phyloP scores from a whole-genome alignment of 2,329 filamentous ascomycete species.

The Cryphonectria parasitica region DNA sequence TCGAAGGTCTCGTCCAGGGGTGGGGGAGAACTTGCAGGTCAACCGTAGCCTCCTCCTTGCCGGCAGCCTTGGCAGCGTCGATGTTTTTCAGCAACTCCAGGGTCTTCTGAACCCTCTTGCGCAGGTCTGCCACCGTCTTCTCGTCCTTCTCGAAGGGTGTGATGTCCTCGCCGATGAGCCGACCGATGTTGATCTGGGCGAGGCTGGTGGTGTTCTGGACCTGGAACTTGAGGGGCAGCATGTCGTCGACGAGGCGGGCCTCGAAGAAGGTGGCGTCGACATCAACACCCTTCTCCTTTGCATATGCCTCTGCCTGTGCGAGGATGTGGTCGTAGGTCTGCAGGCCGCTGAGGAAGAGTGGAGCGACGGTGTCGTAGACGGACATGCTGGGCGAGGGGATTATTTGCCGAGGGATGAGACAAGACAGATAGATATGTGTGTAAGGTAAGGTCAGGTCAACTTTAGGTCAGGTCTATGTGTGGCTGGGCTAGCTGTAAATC shows the following conservation, averaged over 20 bases:
- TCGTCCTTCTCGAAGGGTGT: conserved; percentile 33
- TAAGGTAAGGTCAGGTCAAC: too few relatives aligned
- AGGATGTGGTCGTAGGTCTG: conserved; percentile 38
- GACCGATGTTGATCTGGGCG: conserved; percentile 34
- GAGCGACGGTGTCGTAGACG: conserved; percentile 35
- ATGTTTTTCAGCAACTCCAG: conserved; percentile 33
- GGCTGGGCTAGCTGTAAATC: background rate
- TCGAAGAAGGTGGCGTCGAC: conserved; percentile 35
- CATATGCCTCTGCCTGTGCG: conserved; percentile 35
- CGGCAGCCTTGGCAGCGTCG: conserved; percentile 34
- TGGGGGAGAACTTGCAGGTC: conserved; percentile 34
- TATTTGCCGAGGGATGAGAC: background rate
- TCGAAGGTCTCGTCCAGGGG: background rate
- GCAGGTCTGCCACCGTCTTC: conserved; percentile 27
- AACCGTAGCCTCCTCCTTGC: conserved; percentile 33
- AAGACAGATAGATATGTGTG: background rate
- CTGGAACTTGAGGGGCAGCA: conserved; percentile 41
- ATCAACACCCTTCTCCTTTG: conserved; percentile 36
- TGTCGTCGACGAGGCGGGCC: conserved; percentile 39
- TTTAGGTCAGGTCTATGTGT: background rate
- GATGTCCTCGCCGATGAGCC: conserved; percentile 34
- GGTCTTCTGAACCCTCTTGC: conserved; percentile 28
- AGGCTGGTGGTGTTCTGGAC: conserved; percentile 38
- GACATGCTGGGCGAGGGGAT: conserved; percentile 31
- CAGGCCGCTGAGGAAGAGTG: conserved; percentile 38